Conservation (phyloP, 208 protist species). For the Entamoeba histolytica region DNA sequence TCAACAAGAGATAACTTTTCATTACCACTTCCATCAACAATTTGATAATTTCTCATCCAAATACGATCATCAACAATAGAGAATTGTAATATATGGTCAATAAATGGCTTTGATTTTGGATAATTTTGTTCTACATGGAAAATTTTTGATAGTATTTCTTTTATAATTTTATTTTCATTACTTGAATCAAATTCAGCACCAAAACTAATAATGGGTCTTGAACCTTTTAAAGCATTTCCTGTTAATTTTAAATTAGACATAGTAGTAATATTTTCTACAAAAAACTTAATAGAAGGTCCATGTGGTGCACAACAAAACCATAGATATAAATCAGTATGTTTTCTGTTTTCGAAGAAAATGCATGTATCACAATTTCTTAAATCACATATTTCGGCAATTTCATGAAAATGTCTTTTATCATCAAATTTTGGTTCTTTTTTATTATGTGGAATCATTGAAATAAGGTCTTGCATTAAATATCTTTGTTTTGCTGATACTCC, state of each 20-base stretch:
- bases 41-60: conserved; percentile 93
- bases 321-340: conserved; percentile 15
- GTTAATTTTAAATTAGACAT: conserved; percentile 83
- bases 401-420: conserved; percentile 3
- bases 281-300: conserved; percentile 23
- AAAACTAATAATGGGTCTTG: conserved; percentile 78
- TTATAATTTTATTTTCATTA: conserved; percentile 63
- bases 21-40: conserved; percentile 27
- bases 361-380: not conserved
- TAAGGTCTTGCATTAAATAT: conserved; percentile 17
- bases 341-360: conserved; percentile 19
- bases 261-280: conserved; percentile 47
- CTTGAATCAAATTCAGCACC: conserved; percentile 69
- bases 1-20: not conserved
- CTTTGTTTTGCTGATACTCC: conserved; percentile 5
- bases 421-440: conserved; percentile 20
- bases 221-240: conserved; percentile 87
- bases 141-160: conserved; percentile 72
- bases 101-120: conserved; percentile 83
- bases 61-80: conserved; percentile 74
- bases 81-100: conserved; percentile 70
- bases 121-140: conserved; percentile 78
- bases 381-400: conserved; percentile 12
- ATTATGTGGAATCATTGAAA: conserved; percentile 5
- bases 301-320: not conserved